Base-by-base conservation (phyloP, 495 filamentous ascomycete genomes). In the Parathielavia appendiculata region DNA sequence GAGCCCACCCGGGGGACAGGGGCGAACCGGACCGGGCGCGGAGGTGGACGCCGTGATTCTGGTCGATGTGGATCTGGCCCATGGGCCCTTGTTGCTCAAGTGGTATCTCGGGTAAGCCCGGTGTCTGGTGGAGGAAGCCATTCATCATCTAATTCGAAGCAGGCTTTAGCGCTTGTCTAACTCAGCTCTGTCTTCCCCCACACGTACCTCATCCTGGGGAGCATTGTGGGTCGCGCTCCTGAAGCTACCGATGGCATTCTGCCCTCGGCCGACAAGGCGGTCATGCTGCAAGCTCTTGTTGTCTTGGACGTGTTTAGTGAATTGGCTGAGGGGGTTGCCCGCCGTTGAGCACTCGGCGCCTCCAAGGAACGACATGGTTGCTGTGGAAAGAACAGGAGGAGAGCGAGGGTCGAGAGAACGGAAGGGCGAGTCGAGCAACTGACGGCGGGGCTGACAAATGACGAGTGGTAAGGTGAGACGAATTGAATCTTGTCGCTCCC, bases 261-360 rank as follows among this genome's bases (percentile, higher is more conserved):
- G 83, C 30, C 85, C 83, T 53, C 85, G 75, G 62, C 89, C 88
- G 38, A 86, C 85, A 58, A 97, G 77, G 40, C 93, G 79, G 73
- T 98, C 93, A 63, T 91, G 81, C 71, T 97, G 92, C 54, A 96
- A 80, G 30, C 87, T 90, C 75, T 92, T 96, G 77, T 97, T 93
- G 76, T 96, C 89, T 65, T 90, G 86, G 52, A 91, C 88, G 69
- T 95, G 90, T 71, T 97, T 98, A 32, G 89, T 87, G 70, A 98
- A 95, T 81, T 97, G 95, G 66, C 87, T 90, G 57, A 98, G 86
- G 54, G 95, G 95, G 73, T 97, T 98, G 66, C 86, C 90, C 54
- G 89, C 91, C 43, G 93, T 96, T 48, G 93, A 97, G 79, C 93
- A 98, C 75, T 97, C 93, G 63, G 91, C 89, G 63, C 92, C 92